phyloP scores from a whole-genome alignment of 257 asterid species.

The Solanum corneliomulleri region DNA sequence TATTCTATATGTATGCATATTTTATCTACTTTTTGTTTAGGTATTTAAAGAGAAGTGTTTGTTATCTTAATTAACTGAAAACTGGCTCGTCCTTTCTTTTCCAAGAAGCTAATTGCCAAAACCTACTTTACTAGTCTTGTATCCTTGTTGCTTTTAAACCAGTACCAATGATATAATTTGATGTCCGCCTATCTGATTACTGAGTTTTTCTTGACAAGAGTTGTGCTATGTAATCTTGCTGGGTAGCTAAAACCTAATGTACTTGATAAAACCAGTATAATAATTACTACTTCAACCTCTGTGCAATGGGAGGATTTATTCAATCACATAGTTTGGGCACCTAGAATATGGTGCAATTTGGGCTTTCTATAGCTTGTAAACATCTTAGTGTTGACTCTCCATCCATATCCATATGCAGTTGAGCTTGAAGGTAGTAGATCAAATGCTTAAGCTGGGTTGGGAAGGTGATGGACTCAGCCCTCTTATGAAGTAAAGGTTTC shows the following conservation, averaged over 20 bases:
- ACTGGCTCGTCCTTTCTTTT: neutral
- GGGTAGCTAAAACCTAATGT: neutral
- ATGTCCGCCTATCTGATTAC: neutral
- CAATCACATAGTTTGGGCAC: neutral
- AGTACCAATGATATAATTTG: neutral
- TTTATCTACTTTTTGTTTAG: neutral
- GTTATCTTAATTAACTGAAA: neutral
- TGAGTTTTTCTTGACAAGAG: neutral
- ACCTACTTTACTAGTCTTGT: neutral
- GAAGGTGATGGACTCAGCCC: constrained; percentile 92
- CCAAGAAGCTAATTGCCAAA: neutral
- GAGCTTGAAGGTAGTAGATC: constrained; percentile 98
- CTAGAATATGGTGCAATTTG: neutral
- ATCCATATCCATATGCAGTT: constrained; percentile 37
- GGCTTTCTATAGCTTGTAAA: neutral
- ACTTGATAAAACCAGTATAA: neutral
- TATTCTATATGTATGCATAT: neutral
- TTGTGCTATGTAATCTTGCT: neutral
- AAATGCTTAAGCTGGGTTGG: constrained; percentile 97
- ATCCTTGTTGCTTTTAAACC: neutral
- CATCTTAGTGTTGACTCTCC: neutral
- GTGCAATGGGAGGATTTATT: neutral
- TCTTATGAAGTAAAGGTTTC: constrained; percentile 17
- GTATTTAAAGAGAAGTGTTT: neutral
- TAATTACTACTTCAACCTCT: neutral